phyloP scores from a whole-genome alignment of 2,329 filamentous ascomycete genomes.

The Trichoderma afroharzianum region DNA sequence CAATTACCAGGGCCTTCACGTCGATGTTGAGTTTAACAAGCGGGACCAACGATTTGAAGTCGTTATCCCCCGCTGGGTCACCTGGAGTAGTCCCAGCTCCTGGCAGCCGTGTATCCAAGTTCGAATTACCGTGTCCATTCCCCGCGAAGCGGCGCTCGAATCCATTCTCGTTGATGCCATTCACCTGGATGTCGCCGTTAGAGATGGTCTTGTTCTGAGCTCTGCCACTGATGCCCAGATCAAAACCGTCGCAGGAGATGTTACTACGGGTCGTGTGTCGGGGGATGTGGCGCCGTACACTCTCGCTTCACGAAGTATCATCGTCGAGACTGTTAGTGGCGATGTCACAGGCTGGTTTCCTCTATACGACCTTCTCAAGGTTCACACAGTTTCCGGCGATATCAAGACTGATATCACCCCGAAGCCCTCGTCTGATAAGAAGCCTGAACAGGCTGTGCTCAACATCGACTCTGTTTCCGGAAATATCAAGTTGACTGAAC shows the following conservation, averaged over 20 bases:
- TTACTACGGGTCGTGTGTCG: constrained; percentile 33
- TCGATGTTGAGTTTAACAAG: constrained; percentile 33
- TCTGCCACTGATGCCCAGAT: constrained; percentile 31
- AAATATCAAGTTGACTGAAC: constrained; percentile 38
- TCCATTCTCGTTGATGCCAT: constrained; percentile 34
- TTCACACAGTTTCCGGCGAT: constrained; percentile 44
- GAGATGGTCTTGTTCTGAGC: constrained; percentile 38
- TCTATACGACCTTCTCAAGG: constrained; percentile 45
- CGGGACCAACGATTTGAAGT: constrained; percentile 38
- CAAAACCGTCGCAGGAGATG: constrained; percentile 36
- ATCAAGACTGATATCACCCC: constrained; percentile 41
- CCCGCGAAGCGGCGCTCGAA: constrained; percentile 37
- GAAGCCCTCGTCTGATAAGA: constrained; percentile 34
- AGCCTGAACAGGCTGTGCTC: constrained; percentile 39
- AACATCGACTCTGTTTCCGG: constrained; percentile 44
- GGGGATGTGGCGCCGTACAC: constrained; percentile 34
- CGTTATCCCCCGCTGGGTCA: constrained; percentile 35
- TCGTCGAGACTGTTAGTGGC: constrained; percentile 42
- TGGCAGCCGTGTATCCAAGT: constrained; percentile 46
- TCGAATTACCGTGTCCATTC: constrained; percentile 45
- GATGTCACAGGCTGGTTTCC: constrained; percentile 48
- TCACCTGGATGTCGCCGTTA: constrained; percentile 40
- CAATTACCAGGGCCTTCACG: constrained; percentile 41
- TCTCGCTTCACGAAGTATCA: constrained; percentile 42
- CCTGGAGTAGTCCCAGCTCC: constrained; percentile 28